A percentile compares a stretch with the other conserved stretches of the same genome.
phyloP scores from a whole-genome alignment of 1,284 basidiomycete species.

The Naganishia albida region DNA sequence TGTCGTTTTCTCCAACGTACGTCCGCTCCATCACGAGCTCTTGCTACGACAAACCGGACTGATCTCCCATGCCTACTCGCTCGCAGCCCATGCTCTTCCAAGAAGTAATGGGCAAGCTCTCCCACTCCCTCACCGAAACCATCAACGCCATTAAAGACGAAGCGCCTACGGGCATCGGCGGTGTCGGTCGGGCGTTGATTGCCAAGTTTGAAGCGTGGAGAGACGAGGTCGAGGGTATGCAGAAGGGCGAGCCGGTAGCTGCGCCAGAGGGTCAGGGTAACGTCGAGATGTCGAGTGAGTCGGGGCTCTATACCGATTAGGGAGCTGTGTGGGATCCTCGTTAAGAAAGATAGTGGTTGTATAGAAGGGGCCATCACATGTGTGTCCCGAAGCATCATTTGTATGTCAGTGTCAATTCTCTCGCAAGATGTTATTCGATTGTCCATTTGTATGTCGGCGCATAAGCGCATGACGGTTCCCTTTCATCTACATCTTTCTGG shows the following conservation, averaged over 20 bases:
- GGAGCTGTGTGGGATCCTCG: background rate
- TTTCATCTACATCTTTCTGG: no score
- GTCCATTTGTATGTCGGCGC: background rate
- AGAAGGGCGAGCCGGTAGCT: constrained; percentile 18
- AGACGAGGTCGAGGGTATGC: constrained; percentile 41
- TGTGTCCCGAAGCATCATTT: background rate
- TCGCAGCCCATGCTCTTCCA: constrained; percentile 37
- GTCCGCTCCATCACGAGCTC: constrained; percentile 2
- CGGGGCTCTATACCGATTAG: constrained; percentile 28
- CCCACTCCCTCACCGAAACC: constrained; percentile 41
- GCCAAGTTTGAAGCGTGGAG: constrained; percentile 42
- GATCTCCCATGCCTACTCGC: background rate
- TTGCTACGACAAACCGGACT: background rate
- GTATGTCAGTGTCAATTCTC: background rate
- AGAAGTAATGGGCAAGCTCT: constrained; percentile 44
- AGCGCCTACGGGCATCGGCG: constrained; percentile 41
- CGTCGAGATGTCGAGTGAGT: constrained; percentile 28
- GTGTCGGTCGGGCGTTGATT: constrained; percentile 42
- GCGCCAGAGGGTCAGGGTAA: constrained; percentile 26
- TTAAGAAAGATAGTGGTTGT: background rate
- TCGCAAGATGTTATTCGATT: background rate
- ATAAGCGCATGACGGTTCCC: no score
- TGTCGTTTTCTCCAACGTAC: constrained; percentile 32
- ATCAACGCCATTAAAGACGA: constrained; percentile 47
- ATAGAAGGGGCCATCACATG: background rate